Evolutionary conservation across 129 eudicot species (phyloP), one percentile per base, ranked within the genome.

Genomic region (Ambrosia trifida): DNA sequence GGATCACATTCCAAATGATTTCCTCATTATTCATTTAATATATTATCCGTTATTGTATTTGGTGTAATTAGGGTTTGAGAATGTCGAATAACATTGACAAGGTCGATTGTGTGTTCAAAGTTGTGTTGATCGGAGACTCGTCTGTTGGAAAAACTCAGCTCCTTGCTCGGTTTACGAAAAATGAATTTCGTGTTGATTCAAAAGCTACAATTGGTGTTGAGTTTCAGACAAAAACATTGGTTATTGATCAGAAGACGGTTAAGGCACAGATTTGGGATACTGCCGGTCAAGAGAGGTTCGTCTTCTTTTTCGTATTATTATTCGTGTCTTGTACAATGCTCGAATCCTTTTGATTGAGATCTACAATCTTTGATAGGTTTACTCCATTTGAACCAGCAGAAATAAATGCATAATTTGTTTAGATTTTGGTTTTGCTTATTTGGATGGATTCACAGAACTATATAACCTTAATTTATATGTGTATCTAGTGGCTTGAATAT

Each of bases 201-300:
- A 86, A 86, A 80, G 88, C 91, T 38, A 86, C 91, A 2, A 73
- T 86, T 24, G 91, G 88, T 76, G 84, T 86, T 68, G 91, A 86
- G 62, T 87, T 81, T 69, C 89, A 84, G 70, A 79, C 89, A 11
- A 84, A 87, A 72, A 72, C 81, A 47, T 75, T 87, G 41, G 53
- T 66, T 14, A 63, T 87, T 38, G 85, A 83, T 87, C 73, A 78
- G 73, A 84, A 84, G 52, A 81, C 46, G 68, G 85, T 87, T 1
- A 84, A 79, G 81, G 89, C 89, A 2, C 91, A 83, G 75, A 83
- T 86, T 66, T 86, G 91, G 91, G 90, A 85, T 65, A 85, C 83
- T 45, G 90, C 88, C 57, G 91, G 91, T 44, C 91, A 86, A 83
- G 91, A 87, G 66, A 87, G 93, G 93, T 84, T 52, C 14, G 79